Evolutionary conservation across 495 filamentous ascomycete species (phyloP).

Genomic region (Annulohypoxylon maeteangense): DNA sequence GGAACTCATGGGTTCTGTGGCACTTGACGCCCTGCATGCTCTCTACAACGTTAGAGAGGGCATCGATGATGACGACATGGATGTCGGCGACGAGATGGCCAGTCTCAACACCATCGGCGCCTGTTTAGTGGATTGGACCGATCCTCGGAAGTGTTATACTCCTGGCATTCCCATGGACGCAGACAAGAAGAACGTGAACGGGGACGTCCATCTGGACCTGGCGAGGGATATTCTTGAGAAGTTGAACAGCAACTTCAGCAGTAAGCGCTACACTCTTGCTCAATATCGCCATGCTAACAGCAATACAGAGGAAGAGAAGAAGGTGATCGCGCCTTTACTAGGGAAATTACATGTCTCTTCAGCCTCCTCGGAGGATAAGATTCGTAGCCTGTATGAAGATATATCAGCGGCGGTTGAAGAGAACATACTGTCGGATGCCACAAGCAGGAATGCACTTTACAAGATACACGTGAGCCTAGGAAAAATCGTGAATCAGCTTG

Average conservation of each 20-base stretch:
- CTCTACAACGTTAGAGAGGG: constrained; percentile 73
- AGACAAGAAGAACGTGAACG: constrained; percentile 68
- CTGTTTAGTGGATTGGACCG: constrained; percentile 94
- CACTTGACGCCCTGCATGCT: constrained; percentile 74
- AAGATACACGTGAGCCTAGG: constrained; percentile 77
- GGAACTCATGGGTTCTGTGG: constrained; percentile 76
- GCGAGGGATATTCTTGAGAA: constrained; percentile 71
- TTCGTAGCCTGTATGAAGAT: constrained; percentile 62
- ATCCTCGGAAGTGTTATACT: constrained; percentile 85
- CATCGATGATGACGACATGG: constrained; percentile 80
- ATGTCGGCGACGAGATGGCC: constrained; percentile 84
- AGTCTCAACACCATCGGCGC: constrained; percentile 76
- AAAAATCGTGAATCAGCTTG: constrained; percentile 69
- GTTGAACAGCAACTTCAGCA: constrained; percentile 63
- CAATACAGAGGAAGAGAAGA: constrained; percentile 80
- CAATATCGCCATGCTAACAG: constrained; percentile 51
- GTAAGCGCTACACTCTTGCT: constrained; percentile 60
- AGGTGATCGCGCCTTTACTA: constrained; percentile 78
- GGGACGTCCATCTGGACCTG: constrained; percentile 74
- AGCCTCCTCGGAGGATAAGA: constrained; percentile 59
- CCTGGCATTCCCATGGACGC: constrained; percentile 70
- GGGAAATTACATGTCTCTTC: constrained; percentile 84
- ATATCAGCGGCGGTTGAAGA: constrained; percentile 75
- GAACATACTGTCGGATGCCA: constrained; percentile 74
- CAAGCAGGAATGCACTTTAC: constrained; percentile 77